Conservation (phyloP, 192 early-diverging fungal genomes). For the Gonapodya sp. region DNA sequence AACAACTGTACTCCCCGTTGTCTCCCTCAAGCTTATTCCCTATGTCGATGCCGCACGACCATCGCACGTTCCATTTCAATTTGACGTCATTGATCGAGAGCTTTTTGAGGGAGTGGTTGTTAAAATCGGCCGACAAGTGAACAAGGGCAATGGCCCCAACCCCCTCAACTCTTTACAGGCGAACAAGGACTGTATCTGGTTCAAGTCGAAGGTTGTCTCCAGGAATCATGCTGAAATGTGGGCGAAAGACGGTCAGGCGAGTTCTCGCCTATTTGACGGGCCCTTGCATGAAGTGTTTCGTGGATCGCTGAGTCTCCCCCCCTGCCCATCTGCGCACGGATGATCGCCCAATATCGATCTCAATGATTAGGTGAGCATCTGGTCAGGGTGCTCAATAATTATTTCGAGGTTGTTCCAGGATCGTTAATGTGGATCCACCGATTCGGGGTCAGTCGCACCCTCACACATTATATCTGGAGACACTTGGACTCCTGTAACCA, state of each 20-base stretch:
- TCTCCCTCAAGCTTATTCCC: background rate
- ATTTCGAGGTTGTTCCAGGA: too few relatives aligned
- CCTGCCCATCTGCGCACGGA: too few relatives aligned
- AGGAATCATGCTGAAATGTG: constrained; percentile 91
- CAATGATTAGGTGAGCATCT: too few relatives aligned
- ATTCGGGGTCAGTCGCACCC: too few relatives aligned
- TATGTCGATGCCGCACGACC: background rate
- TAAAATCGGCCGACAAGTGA: constrained; percentile 63
- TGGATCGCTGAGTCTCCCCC: too few relatives aligned
- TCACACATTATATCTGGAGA: too few relatives aligned
- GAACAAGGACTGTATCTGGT: constrained; percentile 48
- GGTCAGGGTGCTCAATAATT: too few relatives aligned
- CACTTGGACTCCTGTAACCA: too few relatives aligned
- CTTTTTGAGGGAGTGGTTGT: constrained; percentile 47
- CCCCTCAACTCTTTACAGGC: constrained; percentile 5
- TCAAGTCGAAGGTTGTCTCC: constrained; percentile 89
- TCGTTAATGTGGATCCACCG: too few relatives aligned
- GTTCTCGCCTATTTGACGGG: constrained; percentile 12
- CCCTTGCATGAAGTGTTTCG: too few relatives aligned
- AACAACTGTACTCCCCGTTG: background rate
- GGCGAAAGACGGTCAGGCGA: constrained; percentile 59
- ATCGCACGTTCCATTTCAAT: constrained; percentile 25
- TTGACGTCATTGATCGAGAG: constrained; percentile 53
- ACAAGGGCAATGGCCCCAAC: constrained; percentile 30
- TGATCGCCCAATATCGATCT: too few relatives aligned